Evolutionary conservation across 768 basidiomycete genomes (phyloP).

Genomic region (Lentinula edodes): DNA sequence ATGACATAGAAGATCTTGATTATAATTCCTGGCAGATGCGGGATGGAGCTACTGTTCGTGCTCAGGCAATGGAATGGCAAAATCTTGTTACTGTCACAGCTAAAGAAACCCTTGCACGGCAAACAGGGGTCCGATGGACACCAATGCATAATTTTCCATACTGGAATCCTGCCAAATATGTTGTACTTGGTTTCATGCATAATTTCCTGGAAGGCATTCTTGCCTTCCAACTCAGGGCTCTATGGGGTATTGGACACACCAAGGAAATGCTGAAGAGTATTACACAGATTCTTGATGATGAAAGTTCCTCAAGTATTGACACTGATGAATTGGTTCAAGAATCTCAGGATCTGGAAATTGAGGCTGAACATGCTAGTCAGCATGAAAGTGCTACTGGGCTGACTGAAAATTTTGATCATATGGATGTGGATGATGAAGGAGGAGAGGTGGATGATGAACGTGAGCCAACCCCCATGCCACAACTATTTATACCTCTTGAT

Average conservation of each 20-base stretch:
- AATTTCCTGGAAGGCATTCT: constrained; percentile 22
- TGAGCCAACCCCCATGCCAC: background rate
- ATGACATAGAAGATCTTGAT: constrained; percentile 17
- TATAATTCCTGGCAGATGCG: constrained; percentile 11
- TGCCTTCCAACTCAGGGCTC: constrained; percentile 15
- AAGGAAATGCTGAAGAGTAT: constrained; percentile 4
- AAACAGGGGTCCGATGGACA: constrained; percentile 23
- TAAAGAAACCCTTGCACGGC: constrained; percentile 2
- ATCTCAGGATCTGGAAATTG: no score
- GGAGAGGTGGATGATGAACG: background rate
- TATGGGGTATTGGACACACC: constrained; percentile 18
- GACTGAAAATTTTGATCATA: no score
- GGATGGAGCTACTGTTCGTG: constrained; percentile 11
- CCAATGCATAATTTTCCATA: constrained; percentile 21
- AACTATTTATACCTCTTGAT: background rate
- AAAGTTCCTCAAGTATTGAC: constrained; percentile 8
- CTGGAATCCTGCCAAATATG: constrained; percentile 22
- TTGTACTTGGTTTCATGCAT: constrained; percentile 24
- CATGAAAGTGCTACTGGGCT: no score
- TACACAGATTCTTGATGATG: constrained; percentile 1
- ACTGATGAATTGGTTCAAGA: no score
- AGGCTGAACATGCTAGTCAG: no score
- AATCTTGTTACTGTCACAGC: constrained; percentile 11
- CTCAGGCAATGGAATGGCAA: constrained; percentile 13
- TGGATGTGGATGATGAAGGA: constrained; percentile 8